Base-by-base conservation (phyloP, 768 basidiomycete genomes). In the Trametes maxima region DNA sequence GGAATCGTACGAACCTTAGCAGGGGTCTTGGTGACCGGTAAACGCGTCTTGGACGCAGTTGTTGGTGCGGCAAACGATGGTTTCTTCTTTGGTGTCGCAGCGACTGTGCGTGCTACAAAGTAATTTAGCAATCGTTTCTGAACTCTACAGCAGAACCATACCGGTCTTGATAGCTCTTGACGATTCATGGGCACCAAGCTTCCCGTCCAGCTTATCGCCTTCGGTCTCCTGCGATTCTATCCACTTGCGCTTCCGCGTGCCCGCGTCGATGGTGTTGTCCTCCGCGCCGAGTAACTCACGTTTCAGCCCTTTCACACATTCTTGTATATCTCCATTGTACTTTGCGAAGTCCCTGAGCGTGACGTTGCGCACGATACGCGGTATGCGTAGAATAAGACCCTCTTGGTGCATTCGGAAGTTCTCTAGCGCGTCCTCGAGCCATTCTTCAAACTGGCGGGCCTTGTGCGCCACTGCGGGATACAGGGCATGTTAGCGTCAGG, bases 281-380 rank as follows among this genome's bases (percentile, higher is more conserved):
- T 78, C 82, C 51, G 69, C 63, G n/a, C 76, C 77, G 58, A 90
- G 75, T 57, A 80, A 78, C 61, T 89, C 88, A 68, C 80, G 85
- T 74, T 89, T 87, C 50, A 87, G 73, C 1, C 87, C 90, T 60
- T 85, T 79, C 61, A 90, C 73, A 42, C 88, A 88, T 10, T 82
- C 83, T 68, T 90, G 88, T 24, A 90, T 77, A 67, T 91, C 86
- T 2, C 89, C 91, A 54, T 87, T 79, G 74, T 92, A 92, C 69
- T 88, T 90, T 17, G 85, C 87, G 72, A 93, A 91, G 45, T 92
- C 90, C 64, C 83, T 83, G 82, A 93, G 85, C 14, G 85, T 83
- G 72, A 92, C 85, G 28, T 75, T 75, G 36, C 89, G 83, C 37
- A 93, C 86, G 64, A 86, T 83, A 67, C 85, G 89, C 0, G 90